Percentiles rank a stretch among this genome's conserved stretches.
Conservation (phyloP, 1,139 yeast species). For the Diutina ranongensis region DNA sequence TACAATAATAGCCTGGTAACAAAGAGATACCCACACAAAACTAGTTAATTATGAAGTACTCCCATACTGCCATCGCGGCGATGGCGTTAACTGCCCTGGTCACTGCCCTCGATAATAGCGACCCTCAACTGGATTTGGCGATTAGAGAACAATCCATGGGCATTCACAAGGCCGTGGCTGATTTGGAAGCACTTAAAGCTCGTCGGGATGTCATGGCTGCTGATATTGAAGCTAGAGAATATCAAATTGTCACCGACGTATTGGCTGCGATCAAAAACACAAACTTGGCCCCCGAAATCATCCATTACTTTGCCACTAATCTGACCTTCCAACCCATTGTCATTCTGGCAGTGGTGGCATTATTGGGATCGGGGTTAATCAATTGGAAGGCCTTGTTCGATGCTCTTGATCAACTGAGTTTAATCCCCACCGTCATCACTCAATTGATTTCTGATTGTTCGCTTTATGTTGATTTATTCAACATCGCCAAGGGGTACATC, state of each 20-base stretch:
- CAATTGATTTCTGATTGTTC: conserved; percentile 29
- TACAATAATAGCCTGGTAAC: neutral
- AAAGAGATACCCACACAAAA: neutral
- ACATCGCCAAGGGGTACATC: conserved; percentile 22
- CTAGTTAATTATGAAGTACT: conserved; percentile 6
- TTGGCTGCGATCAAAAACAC: conserved; percentile 28
- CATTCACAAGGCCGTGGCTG: neutral
- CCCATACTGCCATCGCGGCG: conserved; percentile 4
- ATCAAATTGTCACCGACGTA: conserved; percentile 31
- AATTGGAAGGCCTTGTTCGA: conserved; percentile 28
- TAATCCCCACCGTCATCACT: conserved; percentile 27
- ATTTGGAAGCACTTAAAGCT: neutral
- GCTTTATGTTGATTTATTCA: conserved; percentile 30
- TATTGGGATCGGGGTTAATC: conserved; percentile 24
- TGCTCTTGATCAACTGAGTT: conserved; percentile 33
- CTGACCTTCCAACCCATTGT: conserved; percentile 21
- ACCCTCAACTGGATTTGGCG: neutral
- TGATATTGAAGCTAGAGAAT: conserved; percentile 28
- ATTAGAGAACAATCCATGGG: neutral
- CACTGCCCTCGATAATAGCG: neutral
- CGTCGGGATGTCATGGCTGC: conserved; percentile 6
- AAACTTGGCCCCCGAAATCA: conserved; percentile 27
- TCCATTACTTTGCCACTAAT: conserved; percentile 24
- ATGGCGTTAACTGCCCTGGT: neutral
- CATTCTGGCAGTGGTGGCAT: conserved; percentile 18